These are phyloP conservation scores for Prunus davidiana DNA, from an alignment of 306 rosid species.

Conservation along the genomic window DNA sequence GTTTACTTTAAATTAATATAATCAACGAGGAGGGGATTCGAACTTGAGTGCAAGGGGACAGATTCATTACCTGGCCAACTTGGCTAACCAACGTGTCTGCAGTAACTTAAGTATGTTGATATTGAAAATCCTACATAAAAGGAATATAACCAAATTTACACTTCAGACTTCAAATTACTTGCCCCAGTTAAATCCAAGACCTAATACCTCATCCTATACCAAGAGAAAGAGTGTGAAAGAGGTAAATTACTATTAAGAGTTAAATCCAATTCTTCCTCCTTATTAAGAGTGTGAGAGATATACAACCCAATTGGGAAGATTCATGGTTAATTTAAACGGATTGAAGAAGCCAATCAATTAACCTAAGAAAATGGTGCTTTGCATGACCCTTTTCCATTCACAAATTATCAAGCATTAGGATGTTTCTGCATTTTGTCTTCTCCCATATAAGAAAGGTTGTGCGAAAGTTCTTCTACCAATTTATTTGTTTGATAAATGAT, in stretches of 20 bases:
- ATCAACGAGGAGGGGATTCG: too few relatives aligned
- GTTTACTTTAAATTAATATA: too few relatives aligned
- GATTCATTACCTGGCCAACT: too few relatives aligned
- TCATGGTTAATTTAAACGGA: background rate
- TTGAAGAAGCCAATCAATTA: background rate
- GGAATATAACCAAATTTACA: background rate
- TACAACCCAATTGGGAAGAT: background rate
- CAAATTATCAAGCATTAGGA: background rate
- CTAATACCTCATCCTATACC: background rate
- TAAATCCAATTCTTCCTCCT: background rate
- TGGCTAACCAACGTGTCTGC: too few relatives aligned
- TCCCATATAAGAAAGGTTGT: background rate
- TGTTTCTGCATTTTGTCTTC: background rate
- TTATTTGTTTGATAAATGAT: too few relatives aligned
- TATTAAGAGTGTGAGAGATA: background rate
- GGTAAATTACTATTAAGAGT: background rate
- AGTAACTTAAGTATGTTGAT: background rate
- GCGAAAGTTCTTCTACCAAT: background rate
- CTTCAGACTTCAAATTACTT: background rate
- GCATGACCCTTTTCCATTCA: background rate
- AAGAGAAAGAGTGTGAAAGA: background rate
- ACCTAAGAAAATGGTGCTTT: background rate
- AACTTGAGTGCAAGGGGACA: too few relatives aligned
- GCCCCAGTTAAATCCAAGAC: background rate
- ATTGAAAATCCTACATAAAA: background rate